These are phyloP conservation scores for Ophiostoma quercus DNA, from an alignment of 2,329 filamentous ascomycete genomes.

Conservation along the genomic window DNA sequence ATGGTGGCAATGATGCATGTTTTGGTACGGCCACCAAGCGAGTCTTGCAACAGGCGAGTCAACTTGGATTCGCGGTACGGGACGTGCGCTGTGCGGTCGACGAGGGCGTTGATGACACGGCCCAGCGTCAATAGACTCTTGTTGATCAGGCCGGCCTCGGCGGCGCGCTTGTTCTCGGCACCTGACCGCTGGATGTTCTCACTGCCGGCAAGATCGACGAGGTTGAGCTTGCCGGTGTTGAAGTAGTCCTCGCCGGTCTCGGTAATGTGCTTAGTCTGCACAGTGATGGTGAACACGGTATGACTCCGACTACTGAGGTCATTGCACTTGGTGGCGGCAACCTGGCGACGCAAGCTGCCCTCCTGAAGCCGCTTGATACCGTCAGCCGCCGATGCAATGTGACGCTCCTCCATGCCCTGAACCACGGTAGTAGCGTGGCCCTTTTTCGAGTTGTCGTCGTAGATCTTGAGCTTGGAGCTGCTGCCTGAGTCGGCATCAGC, in stretches of 20 bases:
- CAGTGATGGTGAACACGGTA: conserved; percentile 94
- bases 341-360: conserved; percentile 89
- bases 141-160: conserved; percentile 95
- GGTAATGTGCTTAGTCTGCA: conserved; percentile 74
- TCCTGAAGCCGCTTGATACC: conserved; percentile 85
- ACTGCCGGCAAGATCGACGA: conserved; percentile 93
- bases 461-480: conserved; percentile 77
- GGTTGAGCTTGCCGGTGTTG: conserved; percentile 86
- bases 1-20: conserved; percentile 98
- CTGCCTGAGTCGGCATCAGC: conserved; percentile 58
- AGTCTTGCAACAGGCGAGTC: conserved; percentile 91
- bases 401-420: conserved; percentile 95
- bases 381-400: conserved; percentile 77
- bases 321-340: conserved; percentile 99
- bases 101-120: conserved; percentile 93
- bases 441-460: conserved; percentile 80
- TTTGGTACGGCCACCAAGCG: conserved; percentile 88
- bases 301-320: conserved; percentile 95
- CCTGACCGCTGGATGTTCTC: conserved; percentile 97
- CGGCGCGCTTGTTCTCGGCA: conserved; percentile 94
- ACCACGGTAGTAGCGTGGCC: conserved; percentile 82
- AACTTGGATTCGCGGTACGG: conserved; percentile 92
- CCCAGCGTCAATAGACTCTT: conserved; percentile 93
- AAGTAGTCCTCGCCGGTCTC: conserved; percentile 87
- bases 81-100: conserved; percentile 84